Base-by-base conservation (phyloP, 495 filamentous ascomycete genomes). In the Talaromyces nanjingensis region DNA sequence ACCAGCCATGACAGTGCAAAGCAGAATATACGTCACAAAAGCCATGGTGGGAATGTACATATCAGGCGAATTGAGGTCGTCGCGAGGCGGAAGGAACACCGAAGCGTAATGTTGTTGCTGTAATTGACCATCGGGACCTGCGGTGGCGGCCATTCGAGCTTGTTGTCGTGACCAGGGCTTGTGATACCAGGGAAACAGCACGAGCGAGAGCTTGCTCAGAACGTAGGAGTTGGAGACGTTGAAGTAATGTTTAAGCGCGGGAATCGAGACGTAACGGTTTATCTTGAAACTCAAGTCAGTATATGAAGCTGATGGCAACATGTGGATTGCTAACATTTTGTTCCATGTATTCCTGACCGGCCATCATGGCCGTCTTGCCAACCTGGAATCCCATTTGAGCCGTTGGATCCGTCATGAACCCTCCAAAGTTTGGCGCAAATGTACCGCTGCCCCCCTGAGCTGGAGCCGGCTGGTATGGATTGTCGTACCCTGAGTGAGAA, bases 141-240 rank as follows among this genome's bases (percentile, higher is more conserved):
- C 77, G 22, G 79, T 75, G 11, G 76, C 68, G 3, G 79, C 74
- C 53, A 85, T 73, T 29, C 82, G 79, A 49, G 76, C 73, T 73
- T 88, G 86, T 66, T 87, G 81, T 56, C 94, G 87, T 62, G 92
- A 94, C 94, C 94, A 99, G 18, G 93, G 92, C 71, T 92, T 91
- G 76, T 99, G 94, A 63, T 93, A 82, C 92, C 93, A 99, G 27
- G 94, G 94, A 74, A 97, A 97, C 64, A 99, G 87, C 53, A 99
- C 91, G 42, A 99, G 84, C 68, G 86, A 85, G 59, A 94, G 81
- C 73, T 93, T 94, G 74, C 84, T 89, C 71, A 93, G 77, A 69
- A 94, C 89, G 74, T 94, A 94, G 69, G 83, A 88, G 81, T 97
- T 97, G 70, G 92, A 93, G 67, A 98, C 94, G 74, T 91, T 93